These are phyloP conservation scores for Thalassiosira livingstoniorum DNA, from an alignment of 352 stramenopile genomes.

Conservation along the genomic window DNA sequence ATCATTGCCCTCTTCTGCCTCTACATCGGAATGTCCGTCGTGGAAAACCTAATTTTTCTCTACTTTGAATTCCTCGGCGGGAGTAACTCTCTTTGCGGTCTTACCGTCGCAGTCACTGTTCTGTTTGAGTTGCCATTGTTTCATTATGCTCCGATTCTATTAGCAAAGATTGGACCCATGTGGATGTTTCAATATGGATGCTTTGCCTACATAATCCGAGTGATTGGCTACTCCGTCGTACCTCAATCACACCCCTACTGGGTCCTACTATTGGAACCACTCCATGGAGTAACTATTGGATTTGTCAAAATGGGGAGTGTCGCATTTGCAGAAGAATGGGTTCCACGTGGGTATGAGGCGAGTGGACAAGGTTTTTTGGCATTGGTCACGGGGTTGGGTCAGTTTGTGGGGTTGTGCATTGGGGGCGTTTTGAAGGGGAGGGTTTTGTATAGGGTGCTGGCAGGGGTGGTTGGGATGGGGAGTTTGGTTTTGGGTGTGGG, in stretches of 20 bases:
- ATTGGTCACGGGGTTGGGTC: slow-evolving; percentile 53
- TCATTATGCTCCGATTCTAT: slow-evolving; percentile 67
- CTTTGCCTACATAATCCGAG: slow-evolving; percentile 65
- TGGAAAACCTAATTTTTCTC: slow-evolving; percentile 77
- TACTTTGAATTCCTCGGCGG: slow-evolving; percentile 78
- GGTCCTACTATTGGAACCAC: slow-evolving; percentile 71
- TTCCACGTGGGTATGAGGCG: slow-evolving; percentile 59
- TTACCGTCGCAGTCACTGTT: slow-evolving; percentile 75
- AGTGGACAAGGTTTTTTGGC: slow-evolving; percentile 70
- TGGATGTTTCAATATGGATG: slow-evolving; percentile 54
- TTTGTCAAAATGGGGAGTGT: slow-evolving; percentile 60
- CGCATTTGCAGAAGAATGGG: slow-evolving; percentile 59
- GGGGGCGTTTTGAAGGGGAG: slow-evolving; percentile 57
- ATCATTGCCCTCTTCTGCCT: slow-evolving; percentile 52
- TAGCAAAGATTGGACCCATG: slow-evolving; percentile 45
- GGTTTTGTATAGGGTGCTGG: slow-evolving; percentile 67
- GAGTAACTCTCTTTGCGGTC: slow-evolving; percentile 59
- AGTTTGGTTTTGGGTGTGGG: slow-evolving; percentile 36
- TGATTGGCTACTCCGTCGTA: slow-evolving; percentile 74
- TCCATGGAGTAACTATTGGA: slow-evolving; percentile 80
- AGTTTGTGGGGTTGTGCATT: slow-evolving; percentile 66
- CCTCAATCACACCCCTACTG: slow-evolving; percentile 57
- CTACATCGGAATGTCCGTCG: slow-evolving; percentile 67
- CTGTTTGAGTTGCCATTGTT: slow-evolving; percentile 80
- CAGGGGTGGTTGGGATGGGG: slow-evolving; percentile 38